phyloP scores from a whole-genome alignment of 805 yeast genomes.

The Lipomyces chichibuensis region DNA sequence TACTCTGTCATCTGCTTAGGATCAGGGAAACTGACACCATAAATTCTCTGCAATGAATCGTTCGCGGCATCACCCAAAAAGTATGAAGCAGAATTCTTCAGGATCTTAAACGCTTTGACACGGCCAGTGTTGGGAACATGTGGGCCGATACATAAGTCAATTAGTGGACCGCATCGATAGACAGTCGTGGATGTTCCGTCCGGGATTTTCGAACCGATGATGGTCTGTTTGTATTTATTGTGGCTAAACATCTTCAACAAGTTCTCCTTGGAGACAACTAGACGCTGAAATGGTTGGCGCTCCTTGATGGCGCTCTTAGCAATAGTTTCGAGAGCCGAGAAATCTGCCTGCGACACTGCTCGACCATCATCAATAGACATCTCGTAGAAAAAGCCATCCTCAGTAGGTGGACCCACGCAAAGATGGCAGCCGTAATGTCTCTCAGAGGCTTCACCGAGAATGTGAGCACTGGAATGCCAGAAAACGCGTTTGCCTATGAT shows the following conservation, averaged over 20 bases:
- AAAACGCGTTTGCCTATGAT: conserved; percentile 66
- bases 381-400: conserved; percentile 96
- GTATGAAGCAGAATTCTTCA: conserved; percentile 95
- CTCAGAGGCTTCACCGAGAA: conserved; percentile 97
- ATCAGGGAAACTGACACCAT: conserved; percentile 98
- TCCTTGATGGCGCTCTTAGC: conserved; percentile 90
- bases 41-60: conserved; percentile 94
- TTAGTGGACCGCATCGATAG: conserved; percentile 95
- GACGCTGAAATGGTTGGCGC: conserved; percentile 91
- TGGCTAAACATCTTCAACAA: conserved; percentile 89
- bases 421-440: conserved; percentile 94
- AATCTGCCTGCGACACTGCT: conserved; percentile 80
- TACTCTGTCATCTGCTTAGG: conserved; percentile 95
- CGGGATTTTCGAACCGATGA: conserved; percentile 85
- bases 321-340: conserved; percentile 78
- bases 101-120: conserved; percentile 88
- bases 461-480: conserved; percentile 99
- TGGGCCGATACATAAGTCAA: conserved; percentile 96
- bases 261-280: conserved; percentile 89
- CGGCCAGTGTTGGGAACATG: conserved; percentile 97
- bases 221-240: conserved; percentile 91
- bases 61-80: conserved; percentile 90
- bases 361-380: conserved; percentile 77
- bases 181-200: conserved; percentile 96
- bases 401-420: conserved; percentile 94